phyloP scores from a whole-genome alignment of 164 flowering plant species.

The Dillenia turbinata region DNA sequence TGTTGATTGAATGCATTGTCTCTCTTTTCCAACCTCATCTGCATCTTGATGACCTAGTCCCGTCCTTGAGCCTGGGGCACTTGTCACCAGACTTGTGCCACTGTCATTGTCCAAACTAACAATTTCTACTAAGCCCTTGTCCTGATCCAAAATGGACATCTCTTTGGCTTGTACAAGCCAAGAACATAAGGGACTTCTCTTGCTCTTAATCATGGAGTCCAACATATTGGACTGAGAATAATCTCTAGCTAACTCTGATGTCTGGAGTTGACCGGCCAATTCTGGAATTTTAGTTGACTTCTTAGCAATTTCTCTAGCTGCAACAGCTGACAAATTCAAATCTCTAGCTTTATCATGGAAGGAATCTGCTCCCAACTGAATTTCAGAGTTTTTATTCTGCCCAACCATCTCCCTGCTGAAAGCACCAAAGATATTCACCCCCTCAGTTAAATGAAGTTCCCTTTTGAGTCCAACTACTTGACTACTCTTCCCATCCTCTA shows the following conservation, averaged over 20 bases:
- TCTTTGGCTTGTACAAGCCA: slow-evolving; percentile 11
- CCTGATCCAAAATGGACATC: slow-evolving; percentile 16
- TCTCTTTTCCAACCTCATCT: background rate
- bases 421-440: slow-evolving; percentile 1
- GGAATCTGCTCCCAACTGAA: slow-evolving; percentile 14
- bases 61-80: background rate
- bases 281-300: background rate
- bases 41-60: background rate
- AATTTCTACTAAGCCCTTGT: slow-evolving; percentile 4
- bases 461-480: too few relatives aligned
- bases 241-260: background rate
- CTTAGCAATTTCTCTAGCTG: background rate
- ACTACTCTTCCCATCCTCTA: too few relatives aligned
- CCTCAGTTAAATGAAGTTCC: background rate
- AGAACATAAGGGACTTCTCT: slow-evolving; percentile 2
- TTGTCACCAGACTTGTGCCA: slow-evolving; percentile 3
- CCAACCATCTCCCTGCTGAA: slow-evolving; percentile 6
- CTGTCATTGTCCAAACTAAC: slow-evolving; percentile 14
- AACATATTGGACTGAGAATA: background rate
- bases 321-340: slow-evolving; percentile 5
- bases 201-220: background rate
- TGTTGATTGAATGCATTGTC: slow-evolving; percentile 3
- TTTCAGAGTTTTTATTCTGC: slow-evolving; percentile 2
- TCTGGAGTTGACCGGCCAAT: background rate
- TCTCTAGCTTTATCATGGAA: slow-evolving; percentile 9